Conservation (phyloP, 768 basidiomycete genomes). For the Calocybe cyanea region DNA sequence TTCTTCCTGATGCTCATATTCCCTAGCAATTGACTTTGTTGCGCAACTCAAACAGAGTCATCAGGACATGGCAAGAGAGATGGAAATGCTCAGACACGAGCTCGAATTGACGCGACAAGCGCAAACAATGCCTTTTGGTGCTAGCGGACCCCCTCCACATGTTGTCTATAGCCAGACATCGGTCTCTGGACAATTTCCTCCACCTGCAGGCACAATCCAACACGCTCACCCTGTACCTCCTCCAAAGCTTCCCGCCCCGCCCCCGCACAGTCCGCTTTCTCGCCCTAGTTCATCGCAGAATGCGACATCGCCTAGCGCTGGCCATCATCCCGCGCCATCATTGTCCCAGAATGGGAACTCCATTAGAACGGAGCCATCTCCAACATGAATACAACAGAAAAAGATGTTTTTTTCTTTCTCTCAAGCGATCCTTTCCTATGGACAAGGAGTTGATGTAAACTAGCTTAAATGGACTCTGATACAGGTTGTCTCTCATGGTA, state of each 20-base stretch:
- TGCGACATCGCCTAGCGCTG: constrained; percentile 40
- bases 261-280: constrained; percentile 36
- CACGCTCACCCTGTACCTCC: constrained; percentile 35
- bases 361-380: constrained; percentile 40
- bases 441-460: constrained; percentile 6
- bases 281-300: constrained; percentile 66
- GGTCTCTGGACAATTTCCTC: constrained; percentile 39
- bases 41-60: constrained; percentile 70
- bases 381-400: constrained; percentile 26
- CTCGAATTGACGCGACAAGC: constrained; percentile 62
- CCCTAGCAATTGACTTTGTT: constrained; percentile 85
- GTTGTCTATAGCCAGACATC: constrained; percentile 49
- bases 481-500: constrained; percentile 1
- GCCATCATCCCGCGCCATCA: constrained; percentile 18
- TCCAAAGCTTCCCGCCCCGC: constrained; percentile 28
- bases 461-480: constrained; percentile 8
- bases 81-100: constrained; percentile 77
- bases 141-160: constrained; percentile 44
- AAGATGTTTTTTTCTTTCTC: constrained; percentile 6
- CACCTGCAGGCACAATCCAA: constrained; percentile 42
- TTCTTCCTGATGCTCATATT: constrained; percentile 7
- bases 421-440: constrained; percentile 11
- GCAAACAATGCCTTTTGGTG: constrained; percentile 52
- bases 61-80: constrained; percentile 73
- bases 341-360: constrained; percentile 41